Evolutionary conservation across 352 stramenopile species (phyloP).

Genomic region (Hyaloperonospora arabidopsidis): DNA sequence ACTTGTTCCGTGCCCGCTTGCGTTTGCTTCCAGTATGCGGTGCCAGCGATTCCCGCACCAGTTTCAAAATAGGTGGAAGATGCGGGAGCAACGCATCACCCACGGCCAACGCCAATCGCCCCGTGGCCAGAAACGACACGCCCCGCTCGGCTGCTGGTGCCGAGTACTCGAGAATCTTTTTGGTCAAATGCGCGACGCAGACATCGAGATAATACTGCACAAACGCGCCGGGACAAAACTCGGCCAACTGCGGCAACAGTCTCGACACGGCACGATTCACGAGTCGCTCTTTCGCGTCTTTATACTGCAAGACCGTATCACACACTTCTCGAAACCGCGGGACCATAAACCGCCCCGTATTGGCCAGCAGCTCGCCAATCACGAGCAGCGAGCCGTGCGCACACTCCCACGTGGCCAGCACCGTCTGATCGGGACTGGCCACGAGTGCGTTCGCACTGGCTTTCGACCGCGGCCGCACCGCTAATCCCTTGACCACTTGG

Average conservation of each 20-base stretch:
- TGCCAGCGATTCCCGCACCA: slow-evolving; percentile 68
- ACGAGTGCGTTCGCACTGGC: neutral
- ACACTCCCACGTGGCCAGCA: slow-evolving; percentile 54
- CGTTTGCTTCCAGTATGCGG: slow-evolving; percentile 33
- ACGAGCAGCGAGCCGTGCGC: slow-evolving; percentile 94
- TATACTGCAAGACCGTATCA: slow-evolving; percentile 89
- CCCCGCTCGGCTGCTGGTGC: slow-evolving; percentile 48
- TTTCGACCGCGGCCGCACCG: slow-evolving; percentile 16
- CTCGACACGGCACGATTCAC: slow-evolving; percentile 76
- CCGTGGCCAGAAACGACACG: slow-evolving; percentile 89
- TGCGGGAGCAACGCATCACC: slow-evolving; percentile 81
- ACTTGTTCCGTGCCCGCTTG: slow-evolving; percentile 59
- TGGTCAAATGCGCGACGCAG: slow-evolving; percentile 77
- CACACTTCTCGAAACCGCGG: slow-evolving; percentile 95
- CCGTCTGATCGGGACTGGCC: slow-evolving; percentile 8
- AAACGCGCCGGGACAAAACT: slow-evolving; percentile 90
- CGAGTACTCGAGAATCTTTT: slow-evolving; percentile 58
- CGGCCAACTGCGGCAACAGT: slow-evolving; percentile 90
- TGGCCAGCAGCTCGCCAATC: slow-evolving; percentile 90
- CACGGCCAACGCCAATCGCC: slow-evolving; percentile 88
- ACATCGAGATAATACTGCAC: slow-evolving; percentile 89
- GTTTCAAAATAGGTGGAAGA: slow-evolving; percentile 64
- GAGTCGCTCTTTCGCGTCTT: slow-evolving; percentile 80
- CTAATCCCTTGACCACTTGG: slow-evolving; percentile 79
- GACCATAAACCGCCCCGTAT: slow-evolving; percentile 95